Base-by-base conservation (phyloP, 1,284 basidiomycete genomes). In the Schizophyllum commune region DNA sequence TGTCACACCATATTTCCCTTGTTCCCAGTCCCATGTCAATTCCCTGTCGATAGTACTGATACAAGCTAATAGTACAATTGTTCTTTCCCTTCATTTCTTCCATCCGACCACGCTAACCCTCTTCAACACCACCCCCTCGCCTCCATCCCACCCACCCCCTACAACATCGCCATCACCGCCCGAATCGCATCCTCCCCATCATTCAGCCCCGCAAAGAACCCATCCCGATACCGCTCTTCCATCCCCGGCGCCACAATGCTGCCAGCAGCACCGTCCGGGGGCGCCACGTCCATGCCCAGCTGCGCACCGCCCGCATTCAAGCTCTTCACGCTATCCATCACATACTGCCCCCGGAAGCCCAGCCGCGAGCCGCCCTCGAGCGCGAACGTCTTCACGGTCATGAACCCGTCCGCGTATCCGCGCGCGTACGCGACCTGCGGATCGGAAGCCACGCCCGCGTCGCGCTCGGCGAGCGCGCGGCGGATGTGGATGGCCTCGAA, bases 321-420 rank as follows among this genome's bases (percentile, higher is more conserved):
- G 21, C 67, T 70, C 11, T 66, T 65, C 33, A 83, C 68, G 54
- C 74, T 78, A 65, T 89, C 85, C 22, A 56, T 62, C 27, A 88
- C 79, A 69, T 83, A 89, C 68, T 91, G 88, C 8, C 77, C 80
- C 9, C 72, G 72, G 70, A 90, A 91, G 2, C 88, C 88, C 0
- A 91, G 77, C 65, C 79, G 81, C 27, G 85, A 88, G 66, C 77
- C 75, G 34, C 76, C 76, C 59, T 79, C 73, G 32, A 75, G 70
- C 2, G 84, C 85, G 68, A 91, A 90, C 15, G 79, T 77, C 68
- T 80, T 81, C 4, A 85, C 85, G 0, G 86, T 83, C 17, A 77
- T 71, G 68, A 82, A 84, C 1, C 89, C 89, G 65, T 90, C 84
- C 11, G 75, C 75, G 69, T 87, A 89, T 3, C 88, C 88, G 60